Base-by-base conservation (phyloP, 768 basidiomycete species). In the Chiua virens region DNA sequence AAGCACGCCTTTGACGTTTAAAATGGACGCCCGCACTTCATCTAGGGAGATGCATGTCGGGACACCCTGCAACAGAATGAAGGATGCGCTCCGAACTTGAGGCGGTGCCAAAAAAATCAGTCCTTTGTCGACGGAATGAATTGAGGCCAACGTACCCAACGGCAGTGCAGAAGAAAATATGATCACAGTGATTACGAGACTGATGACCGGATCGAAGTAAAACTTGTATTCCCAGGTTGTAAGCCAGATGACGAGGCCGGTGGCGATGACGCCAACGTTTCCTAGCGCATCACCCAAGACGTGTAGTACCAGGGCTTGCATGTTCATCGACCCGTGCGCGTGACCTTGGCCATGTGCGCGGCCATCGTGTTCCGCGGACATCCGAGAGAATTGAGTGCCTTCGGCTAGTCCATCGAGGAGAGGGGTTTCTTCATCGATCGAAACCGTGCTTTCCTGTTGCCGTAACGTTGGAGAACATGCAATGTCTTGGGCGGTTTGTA, bases 201-300 rank as follows among this genome's bases (percentile, higher is more conserved):
- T 92, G 71, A 99, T 93, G 36, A 87, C 67, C 1, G 97, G 97
- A 67, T 99, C 97, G 58, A 85, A 93, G 73, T 94, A 97, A 63
- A 84, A 89, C 65, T 89, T 92, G 79, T 81, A 94, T 58, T 73
- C 71, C 85, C 90, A 95, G 22, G 82, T 73, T 1, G 88, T 86
- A 51, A 89, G 79, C 94, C 92, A 95, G 64, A 99, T 97, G 64
- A 98, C 75, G 11, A 98, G 81, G 50, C 97, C 97, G 5, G 95
- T 92, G 32, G 87, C 85, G 53, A 99, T 97, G 55, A 99, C 97
- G 46, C 97, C 97, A 54, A 98, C 90, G 69, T 99, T 98, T 44
- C 97, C 97, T 22, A 99, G 80, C 49, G 96, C 96, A 73, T 99
- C 96, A 30, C 96, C 96, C 40, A 99, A 69, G 35, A 98, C 97